A percentile compares a stretch with the other conserved stretches of the same genome.
Evolutionary conservation across 2,329 filamentous ascomycete genomes (phyloP).

Genomic region (Penicillium sumatraense): DNA sequence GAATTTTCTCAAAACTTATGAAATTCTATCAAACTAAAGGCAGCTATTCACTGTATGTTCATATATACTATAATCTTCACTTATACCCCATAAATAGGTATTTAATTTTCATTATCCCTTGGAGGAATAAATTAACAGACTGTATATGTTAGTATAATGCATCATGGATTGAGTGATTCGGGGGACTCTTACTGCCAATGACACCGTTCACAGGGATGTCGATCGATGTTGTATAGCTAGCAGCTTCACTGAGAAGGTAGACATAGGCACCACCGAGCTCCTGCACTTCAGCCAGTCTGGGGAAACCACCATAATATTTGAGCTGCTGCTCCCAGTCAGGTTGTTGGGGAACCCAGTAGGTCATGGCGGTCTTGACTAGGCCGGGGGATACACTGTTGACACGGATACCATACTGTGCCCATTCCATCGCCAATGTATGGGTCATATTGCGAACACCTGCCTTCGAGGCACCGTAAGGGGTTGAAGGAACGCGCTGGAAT

Average conservation of each 20-base stretch:
- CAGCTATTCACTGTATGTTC: too few relatives aligned
- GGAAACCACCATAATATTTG: constrained; percentile 60
- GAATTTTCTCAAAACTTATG: too few relatives aligned
- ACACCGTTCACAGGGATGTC: constrained; percentile 50
- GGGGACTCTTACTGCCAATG: constrained; percentile 41
- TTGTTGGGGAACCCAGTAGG: constrained; percentile 46
- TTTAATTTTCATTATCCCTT: too few relatives aligned
- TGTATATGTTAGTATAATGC: neutral
- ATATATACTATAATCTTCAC: too few relatives aligned
- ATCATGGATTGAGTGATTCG: neutral
- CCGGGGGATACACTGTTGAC: constrained; percentile 52
- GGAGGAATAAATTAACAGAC: neutral
- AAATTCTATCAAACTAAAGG: too few relatives aligned
- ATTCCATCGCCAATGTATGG: constrained; percentile 49
- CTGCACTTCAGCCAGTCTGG: constrained; percentile 39
- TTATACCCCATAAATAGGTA: too few relatives aligned
- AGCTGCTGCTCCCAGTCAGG: constrained; percentile 58
- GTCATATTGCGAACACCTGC: constrained; percentile 41
- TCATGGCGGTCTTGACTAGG: constrained; percentile 46
- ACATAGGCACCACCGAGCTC: constrained; percentile 8
- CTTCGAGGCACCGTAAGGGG: constrained; percentile 51
- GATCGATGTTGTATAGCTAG: constrained; percentile 5
- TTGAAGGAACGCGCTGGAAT: constrained; percentile 44
- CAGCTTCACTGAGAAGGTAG: constrained; percentile 2
- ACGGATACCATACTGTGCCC: constrained; percentile 43